A percentile compares a stretch with the other conserved stretches of the same genome.
These are phyloP conservation scores for Asclepias syriaca DNA, from an alignment of 257 asterid genomes.

Conservation along the genomic window DNA sequence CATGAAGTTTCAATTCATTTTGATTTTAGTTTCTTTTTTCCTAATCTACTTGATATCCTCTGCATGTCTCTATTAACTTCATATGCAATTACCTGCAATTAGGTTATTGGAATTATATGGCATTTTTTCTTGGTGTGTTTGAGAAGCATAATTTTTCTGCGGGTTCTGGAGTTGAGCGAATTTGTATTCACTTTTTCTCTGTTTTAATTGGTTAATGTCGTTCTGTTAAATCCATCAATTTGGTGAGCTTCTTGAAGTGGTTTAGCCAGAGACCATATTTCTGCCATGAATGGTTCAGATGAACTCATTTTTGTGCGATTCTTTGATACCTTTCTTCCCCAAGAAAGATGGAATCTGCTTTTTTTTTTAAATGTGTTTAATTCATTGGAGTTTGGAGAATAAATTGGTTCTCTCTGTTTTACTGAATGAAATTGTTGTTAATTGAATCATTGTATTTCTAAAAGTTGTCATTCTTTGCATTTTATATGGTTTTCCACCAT, in stretches of 20 bases:
- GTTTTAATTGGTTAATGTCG: neutral
- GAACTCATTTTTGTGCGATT: neutral
- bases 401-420: neutral
- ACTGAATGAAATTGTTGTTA: neutral
- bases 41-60: neutral
- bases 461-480: neutral
- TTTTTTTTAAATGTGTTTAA: neutral
- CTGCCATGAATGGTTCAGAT: neutral
- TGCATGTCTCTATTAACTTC: neutral
- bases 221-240: slow-evolving; percentile 9
- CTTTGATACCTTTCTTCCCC: neutral
- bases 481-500: neutral
- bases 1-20: neutral
- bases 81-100: neutral
- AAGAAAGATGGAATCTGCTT: neutral
- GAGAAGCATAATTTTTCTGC: neutral
- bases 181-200: neutral
- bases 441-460: no score
- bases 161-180: neutral
- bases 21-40: no score
- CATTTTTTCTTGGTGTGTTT: neutral
- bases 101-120: slow-evolving; percentile 4
- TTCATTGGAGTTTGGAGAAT: neutral
- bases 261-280: neutral
- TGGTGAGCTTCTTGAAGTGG: neutral